A percentile compares a stretch with the other conserved stretches of the same genome.
phyloP scores from a whole-genome alignment of 106 monocot genomes.

The Platanthera guangdongensis region DNA sequence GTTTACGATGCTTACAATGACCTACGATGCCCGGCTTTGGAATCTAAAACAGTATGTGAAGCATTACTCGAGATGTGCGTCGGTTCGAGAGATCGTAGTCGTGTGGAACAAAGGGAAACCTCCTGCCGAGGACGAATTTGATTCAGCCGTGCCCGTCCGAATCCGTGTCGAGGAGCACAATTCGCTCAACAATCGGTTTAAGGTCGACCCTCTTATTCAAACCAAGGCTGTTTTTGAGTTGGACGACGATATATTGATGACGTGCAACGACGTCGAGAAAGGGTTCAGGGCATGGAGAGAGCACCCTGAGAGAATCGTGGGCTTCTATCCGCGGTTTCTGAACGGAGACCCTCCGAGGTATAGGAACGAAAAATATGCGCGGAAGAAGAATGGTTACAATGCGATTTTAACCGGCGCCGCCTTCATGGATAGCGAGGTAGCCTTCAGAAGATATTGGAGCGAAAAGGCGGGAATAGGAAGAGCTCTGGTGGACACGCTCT shows the following conservation, averaged over 20 bases:
- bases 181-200: constrained; percentile 52
- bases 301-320: constrained; percentile 43
- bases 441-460: constrained; percentile 46
- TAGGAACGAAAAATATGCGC: constrained; percentile 43
- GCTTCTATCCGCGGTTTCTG: constrained; percentile 42
- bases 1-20: constrained; percentile 56
- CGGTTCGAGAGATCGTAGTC: constrained; percentile 47
- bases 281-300: constrained; percentile 61
- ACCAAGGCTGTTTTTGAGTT: constrained; percentile 43
- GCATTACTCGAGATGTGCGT: constrained; percentile 55
- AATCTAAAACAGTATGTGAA: constrained; percentile 49
- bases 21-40: constrained; percentile 53
- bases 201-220: constrained; percentile 30
- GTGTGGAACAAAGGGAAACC: constrained; percentile 60
- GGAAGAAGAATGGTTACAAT: constrained; percentile 39
- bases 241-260: constrained; percentile 65
- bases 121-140: constrained; percentile 26
- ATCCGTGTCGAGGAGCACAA: constrained; percentile 36
- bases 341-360: constrained; percentile 43
- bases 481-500: constrained; percentile 28
- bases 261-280: constrained; percentile 42
- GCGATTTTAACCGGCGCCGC: constrained; percentile 52
- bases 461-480: constrained; percentile 38
- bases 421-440: constrained; percentile 46
- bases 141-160: constrained; percentile 46